Conservation (phyloP, 148 eudicot genomes). For the Linanthus parryae region DNA sequence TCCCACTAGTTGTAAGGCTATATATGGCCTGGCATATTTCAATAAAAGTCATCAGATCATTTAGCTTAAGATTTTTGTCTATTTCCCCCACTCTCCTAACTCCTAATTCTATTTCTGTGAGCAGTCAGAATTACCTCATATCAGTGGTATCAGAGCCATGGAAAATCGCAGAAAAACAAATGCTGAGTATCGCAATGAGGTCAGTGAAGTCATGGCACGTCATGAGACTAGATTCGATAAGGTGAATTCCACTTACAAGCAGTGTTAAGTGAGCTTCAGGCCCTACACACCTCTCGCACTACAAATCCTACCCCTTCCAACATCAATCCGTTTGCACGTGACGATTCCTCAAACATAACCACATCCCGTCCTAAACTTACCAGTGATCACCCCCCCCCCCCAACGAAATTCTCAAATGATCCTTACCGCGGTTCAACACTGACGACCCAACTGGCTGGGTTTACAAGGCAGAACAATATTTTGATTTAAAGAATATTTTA, state of each 20-base stretch:
- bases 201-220: background rate
- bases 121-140: background rate
- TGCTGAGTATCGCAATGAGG: background rate
- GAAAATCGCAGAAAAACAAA: background rate
- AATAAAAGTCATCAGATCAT: no score
- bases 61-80: no score
- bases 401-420: background rate
- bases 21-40: no score
- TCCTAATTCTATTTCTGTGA: no score
- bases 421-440: background rate
- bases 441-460: constrained; percentile 3
- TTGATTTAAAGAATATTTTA: constrained; percentile 1
- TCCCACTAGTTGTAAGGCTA: no score
- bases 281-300: background rate
- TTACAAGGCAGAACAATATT: constrained; percentile 1
- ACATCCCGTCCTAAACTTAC: background rate
- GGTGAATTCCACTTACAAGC: background rate
- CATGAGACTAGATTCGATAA: constrained; percentile 3
- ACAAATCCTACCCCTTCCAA: background rate
- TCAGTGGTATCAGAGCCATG: constrained; percentile 4
- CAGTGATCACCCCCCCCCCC: background rate
- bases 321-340: background rate
- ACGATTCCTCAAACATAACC: background rate
- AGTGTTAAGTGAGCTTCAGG: background rate
- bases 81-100: no score